phyloP scores from a whole-genome alignment of 2,329 filamentous ascomycete species.

The Diaporthe citrichinensis region DNA sequence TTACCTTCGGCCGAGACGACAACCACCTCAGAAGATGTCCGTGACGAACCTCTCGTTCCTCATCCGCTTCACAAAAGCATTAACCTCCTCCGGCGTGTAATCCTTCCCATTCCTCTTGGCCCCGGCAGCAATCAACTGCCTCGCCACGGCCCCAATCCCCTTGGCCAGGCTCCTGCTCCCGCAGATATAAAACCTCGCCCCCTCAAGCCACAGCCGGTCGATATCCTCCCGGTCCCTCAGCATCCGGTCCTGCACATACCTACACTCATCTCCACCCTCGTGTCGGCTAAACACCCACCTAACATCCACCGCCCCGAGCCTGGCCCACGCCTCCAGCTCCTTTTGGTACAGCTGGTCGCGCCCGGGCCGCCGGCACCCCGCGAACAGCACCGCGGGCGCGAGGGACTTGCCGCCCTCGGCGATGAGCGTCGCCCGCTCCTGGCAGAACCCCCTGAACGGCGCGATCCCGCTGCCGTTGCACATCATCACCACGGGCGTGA shows the following conservation, averaged over 20 bases:
- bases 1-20: no score
- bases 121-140: constrained; percentile 53
- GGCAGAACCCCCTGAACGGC: constrained; percentile 73
- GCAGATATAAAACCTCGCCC: constrained; percentile 72
- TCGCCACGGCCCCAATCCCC: constrained; percentile 54
- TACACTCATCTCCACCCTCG: constrained; percentile 55
- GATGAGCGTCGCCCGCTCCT: constrained; percentile 69
- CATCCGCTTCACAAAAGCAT: constrained; percentile 63
- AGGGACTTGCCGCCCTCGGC: constrained; percentile 61
- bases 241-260: constrained; percentile 63
- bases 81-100: constrained; percentile 46
- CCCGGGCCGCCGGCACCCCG: constrained; percentile 70
- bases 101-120: constrained; percentile 49
- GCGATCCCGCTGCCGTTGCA: constrained; percentile 70
- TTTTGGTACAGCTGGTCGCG: constrained; percentile 73
- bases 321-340: constrained; percentile 72
- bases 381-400: constrained; percentile 75
- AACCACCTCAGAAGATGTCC: constrained; percentile 64
- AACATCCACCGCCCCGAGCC: constrained; percentile 71
- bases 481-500: constrained; percentile 65
- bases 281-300: constrained; percentile 70
- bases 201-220: constrained; percentile 51
- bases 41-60: constrained; percentile 70
- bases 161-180: constrained; percentile 64
- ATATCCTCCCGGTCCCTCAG: constrained; percentile 57